Conservation (phyloP, 768 basidiomycete genomes). For the Pleurotus pulmonarius region DNA sequence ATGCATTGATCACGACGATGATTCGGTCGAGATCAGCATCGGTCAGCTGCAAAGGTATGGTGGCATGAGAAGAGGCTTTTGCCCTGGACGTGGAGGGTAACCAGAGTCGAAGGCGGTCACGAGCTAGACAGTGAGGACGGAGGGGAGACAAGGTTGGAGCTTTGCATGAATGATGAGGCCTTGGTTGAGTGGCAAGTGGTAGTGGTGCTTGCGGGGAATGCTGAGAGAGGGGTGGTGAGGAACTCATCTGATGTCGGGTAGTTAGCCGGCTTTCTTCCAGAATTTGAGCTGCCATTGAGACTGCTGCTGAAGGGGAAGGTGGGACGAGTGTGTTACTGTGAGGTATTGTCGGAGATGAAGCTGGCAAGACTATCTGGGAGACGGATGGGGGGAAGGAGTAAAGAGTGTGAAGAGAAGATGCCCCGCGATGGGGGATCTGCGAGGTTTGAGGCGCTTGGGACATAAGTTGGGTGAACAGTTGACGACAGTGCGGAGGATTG, state of each 20-base stretch:
- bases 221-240: no score
- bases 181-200: no score
- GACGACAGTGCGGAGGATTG: background rate
- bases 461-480: constrained; percentile 25
- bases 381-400: constrained; percentile 26
- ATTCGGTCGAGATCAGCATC: constrained; percentile 21
- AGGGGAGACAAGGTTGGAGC: no score
- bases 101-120: constrained; percentile 23
- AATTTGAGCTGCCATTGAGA: no score
- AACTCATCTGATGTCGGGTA: no score
- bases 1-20: constrained; percentile 14
- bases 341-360: constrained; percentile 22
- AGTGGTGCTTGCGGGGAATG: no score
- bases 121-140: constrained; percentile 22
- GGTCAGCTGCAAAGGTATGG: background rate
- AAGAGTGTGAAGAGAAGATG: constrained; percentile 11
- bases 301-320: no score
- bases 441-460: constrained; percentile 31
- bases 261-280: no score
- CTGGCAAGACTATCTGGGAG: constrained; percentile 22
- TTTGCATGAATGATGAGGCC: no score
- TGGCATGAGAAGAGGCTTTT: no score
- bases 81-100: no score
- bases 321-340: no score
- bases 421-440: constrained; percentile 35